Base-by-base conservation (phyloP, 2,329 filamentous ascomycete genomes). In the Colletotrichum melonis region DNA sequence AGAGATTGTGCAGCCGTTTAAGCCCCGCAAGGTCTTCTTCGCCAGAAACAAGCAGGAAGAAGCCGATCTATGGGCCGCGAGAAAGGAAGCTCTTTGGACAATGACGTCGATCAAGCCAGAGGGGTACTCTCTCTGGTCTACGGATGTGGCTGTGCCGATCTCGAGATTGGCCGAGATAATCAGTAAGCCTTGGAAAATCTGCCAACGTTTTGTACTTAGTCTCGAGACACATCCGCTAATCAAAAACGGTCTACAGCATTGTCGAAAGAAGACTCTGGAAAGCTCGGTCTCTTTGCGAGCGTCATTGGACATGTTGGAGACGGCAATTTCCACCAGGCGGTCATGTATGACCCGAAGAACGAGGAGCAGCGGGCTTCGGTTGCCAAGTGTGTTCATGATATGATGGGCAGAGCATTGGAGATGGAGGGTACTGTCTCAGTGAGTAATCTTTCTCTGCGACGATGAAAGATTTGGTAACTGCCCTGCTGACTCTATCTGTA, bases 81-180 rank as follows among this genome's bases (percentile, higher is more conserved):
- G 93, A 52, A 95, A 95, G 78, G 89, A 93, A 78, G 92, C 92
- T 0, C 84, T 95, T 1, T 95, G 93, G 91, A 92, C 90, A 69
- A 89, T 93, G 57, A 90, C 94, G 82, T 91, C 92, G 0, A 89
- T 92, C 81, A 88, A 87, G 72, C 86, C 89, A 62, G 84, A 89
- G 28, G 87, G 88, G 0, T 86, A 87, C 2, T 89, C 92, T 76
- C 89, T 95, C 30, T 95, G 93, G 93, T 94, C 93, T 0, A 96
- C 93, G 0, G 94, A 96, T 79, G 93, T 95, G 24, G 93, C 93
- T 0, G 94, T 95, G 0, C 93, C 93, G 0, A 90, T 95, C 60
- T 93, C 91, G 19, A 86, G 87, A 52, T 83, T 96, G 74, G 90
- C 93, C 1, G 90, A 93, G 76, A 92, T 95, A 67, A 93, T 95